phyloP scores from a whole-genome alignment of 176 grass and related monocot genomes.

The Carex pumila region DNA sequence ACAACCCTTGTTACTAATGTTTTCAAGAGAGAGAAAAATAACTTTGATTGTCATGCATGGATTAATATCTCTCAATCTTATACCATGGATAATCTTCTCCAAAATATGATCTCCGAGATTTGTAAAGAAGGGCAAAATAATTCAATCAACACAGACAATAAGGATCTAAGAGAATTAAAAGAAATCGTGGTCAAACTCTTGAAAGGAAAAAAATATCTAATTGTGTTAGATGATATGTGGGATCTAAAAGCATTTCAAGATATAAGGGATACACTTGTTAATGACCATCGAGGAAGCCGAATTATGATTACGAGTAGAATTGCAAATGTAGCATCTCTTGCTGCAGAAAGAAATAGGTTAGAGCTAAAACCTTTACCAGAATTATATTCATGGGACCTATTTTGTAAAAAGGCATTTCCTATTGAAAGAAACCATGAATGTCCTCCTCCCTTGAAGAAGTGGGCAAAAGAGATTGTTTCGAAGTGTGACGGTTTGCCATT shows the following conservation, averaged over 20 bases:
- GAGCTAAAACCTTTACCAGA: conserved; percentile 16
- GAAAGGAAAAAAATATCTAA: background rate
- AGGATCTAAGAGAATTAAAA: background rate
- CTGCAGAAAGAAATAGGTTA: background rate
- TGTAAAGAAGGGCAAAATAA: background rate
- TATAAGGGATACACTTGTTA: background rate
- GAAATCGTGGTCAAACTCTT: background rate
- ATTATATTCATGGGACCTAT: conserved; percentile 9
- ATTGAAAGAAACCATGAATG: background rate
- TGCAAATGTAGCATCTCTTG: conserved; percentile 6
- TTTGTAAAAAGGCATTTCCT: conserved; percentile 10
- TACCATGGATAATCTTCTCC: background rate
- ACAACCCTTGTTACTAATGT: conserved; percentile 40
- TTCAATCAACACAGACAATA: background rate
- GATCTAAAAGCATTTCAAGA: background rate
- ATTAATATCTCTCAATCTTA: conserved; percentile 27
- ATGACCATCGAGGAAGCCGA: background rate
- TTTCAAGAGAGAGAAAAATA: conserved; percentile 10
- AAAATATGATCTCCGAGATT: conserved; percentile 8
- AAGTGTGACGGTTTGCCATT: too few relatives aligned
- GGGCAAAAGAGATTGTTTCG: too few relatives aligned
- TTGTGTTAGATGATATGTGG: conserved; percentile 16
- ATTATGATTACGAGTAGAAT: conserved; percentile 29
- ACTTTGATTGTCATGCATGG: conserved; percentile 18
- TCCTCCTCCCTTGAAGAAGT: too few relatives aligned